Evolutionary conservation across 495 filamentous ascomycete species (phyloP).

Genomic region (Penicillium turbatum): DNA sequence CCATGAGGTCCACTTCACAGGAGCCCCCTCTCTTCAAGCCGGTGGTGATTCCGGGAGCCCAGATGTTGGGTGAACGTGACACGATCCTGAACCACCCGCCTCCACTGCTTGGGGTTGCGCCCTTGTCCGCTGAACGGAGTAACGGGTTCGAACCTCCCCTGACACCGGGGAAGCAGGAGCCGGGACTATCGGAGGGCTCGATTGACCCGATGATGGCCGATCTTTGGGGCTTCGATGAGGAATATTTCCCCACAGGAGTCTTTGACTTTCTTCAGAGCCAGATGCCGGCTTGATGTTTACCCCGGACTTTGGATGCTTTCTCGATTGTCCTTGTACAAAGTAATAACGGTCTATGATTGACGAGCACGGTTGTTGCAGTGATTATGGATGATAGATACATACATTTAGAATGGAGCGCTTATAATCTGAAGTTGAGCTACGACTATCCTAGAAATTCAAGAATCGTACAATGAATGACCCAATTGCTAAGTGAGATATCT

Average conservation of each 20-base stretch:
- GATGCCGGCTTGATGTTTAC: constrained; percentile 38
- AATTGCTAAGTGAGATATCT: no score
- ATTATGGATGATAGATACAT: not conserved
- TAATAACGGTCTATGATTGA: constrained; percentile 3
- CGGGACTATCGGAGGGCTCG: constrained; percentile 43
- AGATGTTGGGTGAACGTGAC: constrained; percentile 38
- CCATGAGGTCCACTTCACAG: constrained; percentile 17
- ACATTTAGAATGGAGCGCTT: constrained; percentile 3
- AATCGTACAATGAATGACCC: no score
- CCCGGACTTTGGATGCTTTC: not conserved
- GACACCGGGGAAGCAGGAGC: constrained; percentile 24
- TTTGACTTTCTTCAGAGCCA: constrained; percentile 49
- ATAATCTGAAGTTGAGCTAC: not conserved
- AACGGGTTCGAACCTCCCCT: constrained; percentile 29
- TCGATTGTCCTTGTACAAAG: constrained; percentile 9
- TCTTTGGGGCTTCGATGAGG: constrained; percentile 47
- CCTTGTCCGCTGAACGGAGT: constrained; percentile 42
- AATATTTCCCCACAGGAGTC: constrained; percentile 47
- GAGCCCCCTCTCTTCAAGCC: constrained; percentile 41
- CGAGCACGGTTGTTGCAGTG: not conserved
- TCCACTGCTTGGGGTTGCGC: constrained; percentile 41
- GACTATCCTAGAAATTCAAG: no score
- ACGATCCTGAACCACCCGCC: constrained; percentile 42
- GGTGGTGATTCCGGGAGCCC: constrained; percentile 37
- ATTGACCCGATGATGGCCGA: constrained; percentile 47